Base-by-base conservation (phyloP, 805 yeast species). In the Candida silvicultrix region DNA sequence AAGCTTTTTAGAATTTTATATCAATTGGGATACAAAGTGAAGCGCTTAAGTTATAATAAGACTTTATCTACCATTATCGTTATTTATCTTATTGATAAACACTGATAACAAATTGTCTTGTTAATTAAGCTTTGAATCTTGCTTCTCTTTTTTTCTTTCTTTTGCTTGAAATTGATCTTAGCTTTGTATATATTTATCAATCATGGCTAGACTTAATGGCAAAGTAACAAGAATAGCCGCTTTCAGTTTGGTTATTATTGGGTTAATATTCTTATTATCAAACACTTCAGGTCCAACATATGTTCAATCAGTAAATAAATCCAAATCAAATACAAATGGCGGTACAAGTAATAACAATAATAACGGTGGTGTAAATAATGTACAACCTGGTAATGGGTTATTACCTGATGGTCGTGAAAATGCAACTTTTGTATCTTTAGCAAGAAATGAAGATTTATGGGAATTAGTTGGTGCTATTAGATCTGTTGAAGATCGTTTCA, bases 401-500 rank as follows among this genome's bases (percentile, higher is more conserved):
- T 16, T 18, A 3, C 21, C 21, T 5, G 56, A 53, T 32, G 62
- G 60, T 15, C 76, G 77, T 55, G 81, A 75, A 46, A 82, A 79
- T 62, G 96, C 95, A 15, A 81, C 95, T 2, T 85, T 88, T 63
- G 89, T 87, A 16, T 75, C 92, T 0, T 71, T 87, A 56, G 94
- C 90, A 12, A 74, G 95, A 68, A 85, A 86, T 63, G 56, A 69
- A n/a, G 96, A 87, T 60, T 63, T 87, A 46, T 72, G 77, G 67
- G 74, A 74, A 22, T 66, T 87, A 44, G 67, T 79, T 40, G 76
- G 70, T 29, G 80, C 95, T 8, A 84, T 87, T 49, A 74, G 87
- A 63, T 77, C 82, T 41, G 77, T 90, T 45, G 97, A 92, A 67
- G 97, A 89, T 64, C 74, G 97, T 51, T 92, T 94, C 74, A 92